These are phyloP conservation scores for Phytophthora multivora DNA, from an alignment of 352 stramenopile species.

Conservation along the genomic window DNA sequence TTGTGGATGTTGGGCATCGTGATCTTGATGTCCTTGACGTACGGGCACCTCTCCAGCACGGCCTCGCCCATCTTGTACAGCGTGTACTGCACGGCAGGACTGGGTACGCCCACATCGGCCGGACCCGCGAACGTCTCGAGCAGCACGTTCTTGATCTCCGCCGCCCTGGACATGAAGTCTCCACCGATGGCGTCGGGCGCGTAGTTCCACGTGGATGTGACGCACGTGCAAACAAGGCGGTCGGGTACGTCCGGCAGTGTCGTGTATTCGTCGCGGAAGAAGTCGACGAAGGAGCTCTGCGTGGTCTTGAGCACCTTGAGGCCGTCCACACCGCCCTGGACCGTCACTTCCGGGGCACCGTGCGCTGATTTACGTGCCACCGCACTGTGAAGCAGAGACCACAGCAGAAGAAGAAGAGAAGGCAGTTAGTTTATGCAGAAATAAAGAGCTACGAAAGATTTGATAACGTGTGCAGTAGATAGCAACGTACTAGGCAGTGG, in stretches of 20 bases:
- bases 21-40: constrained; percentile 78
- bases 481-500: constrained; percentile 59
- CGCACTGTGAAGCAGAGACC: constrained; percentile 35
- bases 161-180: constrained; percentile 49
- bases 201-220: constrained; percentile 83
- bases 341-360: constrained; percentile 43
- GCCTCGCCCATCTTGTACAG: constrained; percentile 88
- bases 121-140: constrained; percentile 83
- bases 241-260: constrained; percentile 79
- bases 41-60: constrained; percentile 67
- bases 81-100: constrained; percentile 83
- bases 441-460: neutral
- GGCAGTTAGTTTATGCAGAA: neutral
- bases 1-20: constrained; percentile 92
- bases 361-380: constrained; percentile 52
- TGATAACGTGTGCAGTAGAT: neutral
- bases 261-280: constrained; percentile 84
- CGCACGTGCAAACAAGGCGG: constrained; percentile 75
- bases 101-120: constrained; percentile 73
- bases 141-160: constrained; percentile 68
- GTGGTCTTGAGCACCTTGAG: constrained; percentile 91
- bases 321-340: constrained; percentile 62
- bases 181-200: constrained; percentile 38
- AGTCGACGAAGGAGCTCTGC: constrained; percentile 88
- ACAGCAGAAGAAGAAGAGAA: neutral